These are phyloP conservation scores for Hypoxylon crocopeplum DNA, from an alignment of 495 filamentous ascomycete species.

Conservation along the genomic window DNA sequence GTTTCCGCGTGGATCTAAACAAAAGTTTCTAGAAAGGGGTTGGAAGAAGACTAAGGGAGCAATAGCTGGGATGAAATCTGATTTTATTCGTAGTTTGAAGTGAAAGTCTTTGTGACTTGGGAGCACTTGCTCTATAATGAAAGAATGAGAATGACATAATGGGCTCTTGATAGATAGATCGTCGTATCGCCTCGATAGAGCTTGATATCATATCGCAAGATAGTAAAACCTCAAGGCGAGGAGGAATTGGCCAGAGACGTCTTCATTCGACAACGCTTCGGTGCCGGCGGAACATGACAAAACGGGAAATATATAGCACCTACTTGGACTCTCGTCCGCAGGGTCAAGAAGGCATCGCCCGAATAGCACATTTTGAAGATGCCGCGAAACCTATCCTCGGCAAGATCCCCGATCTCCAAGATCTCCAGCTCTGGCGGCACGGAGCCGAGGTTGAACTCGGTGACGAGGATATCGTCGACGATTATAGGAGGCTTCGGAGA, in stretches of 20 bases:
- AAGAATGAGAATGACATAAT: neutral
- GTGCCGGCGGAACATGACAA: constrained; percentile 6
- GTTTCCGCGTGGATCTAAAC: constrained; percentile 19
- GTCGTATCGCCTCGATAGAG: constrained; percentile 7
- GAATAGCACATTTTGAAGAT: constrained; percentile 99
- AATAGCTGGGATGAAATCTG: neutral
- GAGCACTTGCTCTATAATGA: constrained; percentile 23
- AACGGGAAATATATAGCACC: constrained; percentile 32
- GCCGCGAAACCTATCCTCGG: constrained; percentile 94
- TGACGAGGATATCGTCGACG: constrained; percentile 98
- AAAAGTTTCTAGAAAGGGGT: constrained; percentile 17
- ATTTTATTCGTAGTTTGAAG: neutral
- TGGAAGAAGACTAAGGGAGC: neutral
- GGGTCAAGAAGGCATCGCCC: constrained; percentile 91
- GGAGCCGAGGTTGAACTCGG: constrained; percentile 92
- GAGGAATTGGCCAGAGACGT: constrained; percentile 5
- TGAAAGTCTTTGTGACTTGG: constrained; percentile 7
- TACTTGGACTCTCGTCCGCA: constrained; percentile 92
- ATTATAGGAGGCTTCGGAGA: constrained; percentile 98
- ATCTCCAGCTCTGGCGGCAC: constrained; percentile 95
- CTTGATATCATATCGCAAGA: constrained; percentile 17
- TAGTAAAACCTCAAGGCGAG: constrained; percentile 17
- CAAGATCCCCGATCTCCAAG: constrained; percentile 93
- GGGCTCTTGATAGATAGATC: neutral
- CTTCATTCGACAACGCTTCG: neutral